Evolutionary conservation across 768 basidiomycete species (phyloP).

Genomic region (Vararia minispora): DNA sequence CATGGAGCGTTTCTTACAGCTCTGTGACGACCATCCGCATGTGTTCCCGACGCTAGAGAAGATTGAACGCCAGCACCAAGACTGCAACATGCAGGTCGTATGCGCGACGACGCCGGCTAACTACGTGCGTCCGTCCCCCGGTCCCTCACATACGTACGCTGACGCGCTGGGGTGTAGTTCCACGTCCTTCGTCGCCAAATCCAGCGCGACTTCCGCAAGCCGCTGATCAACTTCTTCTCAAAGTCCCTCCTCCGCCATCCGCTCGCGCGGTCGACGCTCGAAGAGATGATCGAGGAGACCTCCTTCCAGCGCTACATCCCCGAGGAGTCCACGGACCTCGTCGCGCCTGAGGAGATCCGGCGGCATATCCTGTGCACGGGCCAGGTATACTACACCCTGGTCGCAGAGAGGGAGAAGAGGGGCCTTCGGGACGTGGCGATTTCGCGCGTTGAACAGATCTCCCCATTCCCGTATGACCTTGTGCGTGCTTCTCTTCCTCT

Average conservation of each 20-base stretch:
- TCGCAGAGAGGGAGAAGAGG: constrained; percentile 83
- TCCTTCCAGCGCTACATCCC: constrained; percentile 92
- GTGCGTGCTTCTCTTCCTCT: constrained; percentile 30
- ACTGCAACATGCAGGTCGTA: constrained; percentile 99
- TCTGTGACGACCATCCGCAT: constrained; percentile 95
- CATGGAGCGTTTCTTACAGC: constrained; percentile 92
- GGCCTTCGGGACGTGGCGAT: constrained; percentile 92
- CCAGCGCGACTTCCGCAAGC: constrained; percentile 97
- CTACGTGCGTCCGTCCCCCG: constrained; percentile 43
- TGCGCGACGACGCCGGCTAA: constrained; percentile 96
- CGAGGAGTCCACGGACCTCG: constrained; percentile 65
- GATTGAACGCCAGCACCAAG: constrained; percentile 91
- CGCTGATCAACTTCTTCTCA: constrained; percentile 93
- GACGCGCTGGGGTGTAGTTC: constrained; percentile 42
- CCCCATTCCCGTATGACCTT: constrained; percentile 95
- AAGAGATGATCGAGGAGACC: constrained; percentile 84
- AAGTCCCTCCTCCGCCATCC: constrained; percentile 94
- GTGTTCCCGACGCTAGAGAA: constrained; percentile 82
- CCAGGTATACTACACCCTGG: constrained; percentile 87
- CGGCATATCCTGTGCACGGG: constrained; percentile 89
- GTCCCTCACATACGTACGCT: constrained; percentile 7
- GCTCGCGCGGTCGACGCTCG: constrained; percentile 73
- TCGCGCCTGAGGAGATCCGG: constrained; percentile 75
- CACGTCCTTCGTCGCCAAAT: constrained; percentile 95
- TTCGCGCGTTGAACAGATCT: constrained; percentile 88